Evolutionary conservation across 352 stramenopile species (phyloP).

Genomic region (Pythium angustatum): DNA sequence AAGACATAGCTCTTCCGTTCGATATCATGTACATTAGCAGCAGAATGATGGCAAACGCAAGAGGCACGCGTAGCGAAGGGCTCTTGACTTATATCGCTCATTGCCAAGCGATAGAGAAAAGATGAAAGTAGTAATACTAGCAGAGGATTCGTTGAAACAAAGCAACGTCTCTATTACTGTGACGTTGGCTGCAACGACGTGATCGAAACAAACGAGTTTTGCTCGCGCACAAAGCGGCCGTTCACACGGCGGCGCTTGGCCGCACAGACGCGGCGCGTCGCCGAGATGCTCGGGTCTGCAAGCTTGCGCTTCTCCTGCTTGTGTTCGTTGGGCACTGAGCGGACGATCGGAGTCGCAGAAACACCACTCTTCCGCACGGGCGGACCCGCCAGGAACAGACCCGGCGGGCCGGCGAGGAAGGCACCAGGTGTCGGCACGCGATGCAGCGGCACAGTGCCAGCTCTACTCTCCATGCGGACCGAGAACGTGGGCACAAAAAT

Average conservation of each 20-base stretch:
- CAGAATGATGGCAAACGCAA: no score
- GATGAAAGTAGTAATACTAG: no score
- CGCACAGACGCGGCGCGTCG: slow-evolving; percentile 54
- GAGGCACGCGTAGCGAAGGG: no score
- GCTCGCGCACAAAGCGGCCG: slow-evolving; percentile 57
- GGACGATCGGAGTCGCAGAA: no score
- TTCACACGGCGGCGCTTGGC: slow-evolving; percentile 69
- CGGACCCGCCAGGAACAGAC: slow-evolving; percentile 12
- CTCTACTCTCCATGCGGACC: slow-evolving; percentile 45
- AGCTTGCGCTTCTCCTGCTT: slow-evolving; percentile 42
- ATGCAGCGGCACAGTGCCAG: slow-evolving; percentile 1
- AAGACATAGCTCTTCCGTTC: no score
- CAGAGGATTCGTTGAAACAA: no score
- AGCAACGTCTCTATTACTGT: not conserved
- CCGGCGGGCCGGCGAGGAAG: slow-evolving; percentile 39
- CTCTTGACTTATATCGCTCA: no score
- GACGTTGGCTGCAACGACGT: slow-evolving; percentile 47
- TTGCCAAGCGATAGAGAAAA: no score
- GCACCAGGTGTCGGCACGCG: slow-evolving; percentile 8
- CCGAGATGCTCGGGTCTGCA: slow-evolving; percentile 39
- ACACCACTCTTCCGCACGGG: slow-evolving; percentile 30
- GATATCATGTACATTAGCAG: no score
- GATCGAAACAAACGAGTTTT: slow-evolving; percentile 61
- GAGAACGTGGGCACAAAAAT: slow-evolving; percentile 61
- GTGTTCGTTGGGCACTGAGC: no score